These are phyloP conservation scores for Cryphonectria carpinicola DNA, from an alignment of 2,329 filamentous ascomycete genomes.

Conservation along the genomic window DNA sequence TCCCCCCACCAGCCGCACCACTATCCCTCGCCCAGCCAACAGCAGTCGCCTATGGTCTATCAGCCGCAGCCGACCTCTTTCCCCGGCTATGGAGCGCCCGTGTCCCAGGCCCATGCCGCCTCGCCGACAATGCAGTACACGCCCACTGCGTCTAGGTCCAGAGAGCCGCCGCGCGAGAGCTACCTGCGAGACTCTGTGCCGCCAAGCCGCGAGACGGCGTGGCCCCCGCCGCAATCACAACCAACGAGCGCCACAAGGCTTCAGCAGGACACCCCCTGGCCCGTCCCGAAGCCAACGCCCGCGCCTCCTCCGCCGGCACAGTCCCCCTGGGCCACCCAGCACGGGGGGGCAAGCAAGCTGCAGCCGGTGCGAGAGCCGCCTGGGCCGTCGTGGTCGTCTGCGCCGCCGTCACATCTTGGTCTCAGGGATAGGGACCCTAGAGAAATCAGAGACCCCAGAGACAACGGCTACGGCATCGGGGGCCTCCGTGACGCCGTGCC, in stretches of 20 bases:
- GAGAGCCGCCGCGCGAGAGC: constrained; percentile 23
- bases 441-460: constrained; percentile 22
- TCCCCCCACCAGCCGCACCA: constrained; percentile 38
- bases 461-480: constrained; percentile 25
- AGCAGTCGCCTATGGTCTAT: constrained; percentile 35
- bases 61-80: constrained; percentile 43
- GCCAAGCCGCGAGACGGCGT: constrained; percentile 42
- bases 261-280: constrained; percentile 39
- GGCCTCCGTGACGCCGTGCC: constrained; percentile 18
- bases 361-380: constrained; percentile 39
- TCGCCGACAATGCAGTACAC: constrained; percentile 59
- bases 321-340: constrained; percentile 45
- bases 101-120: constrained; percentile 49
- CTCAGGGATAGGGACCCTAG: constrained; percentile 29
- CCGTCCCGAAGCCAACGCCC: constrained; percentile 41
- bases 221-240: constrained; percentile 36
- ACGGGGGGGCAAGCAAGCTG: constrained; percentile 42
- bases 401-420: constrained; percentile 33
- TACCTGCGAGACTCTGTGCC: constrained; percentile 48
- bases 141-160: constrained; percentile 7
- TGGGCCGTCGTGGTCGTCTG: constrained; percentile 41
- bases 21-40: constrained; percentile 31
- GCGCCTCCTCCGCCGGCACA: constrained; percentile 40
- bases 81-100: constrained; percentile 49
- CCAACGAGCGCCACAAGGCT: constrained; percentile 33